phyloP scores from a whole-genome alignment of 345 rosid genomes.

The Excoecaria cochinchinensis region DNA sequence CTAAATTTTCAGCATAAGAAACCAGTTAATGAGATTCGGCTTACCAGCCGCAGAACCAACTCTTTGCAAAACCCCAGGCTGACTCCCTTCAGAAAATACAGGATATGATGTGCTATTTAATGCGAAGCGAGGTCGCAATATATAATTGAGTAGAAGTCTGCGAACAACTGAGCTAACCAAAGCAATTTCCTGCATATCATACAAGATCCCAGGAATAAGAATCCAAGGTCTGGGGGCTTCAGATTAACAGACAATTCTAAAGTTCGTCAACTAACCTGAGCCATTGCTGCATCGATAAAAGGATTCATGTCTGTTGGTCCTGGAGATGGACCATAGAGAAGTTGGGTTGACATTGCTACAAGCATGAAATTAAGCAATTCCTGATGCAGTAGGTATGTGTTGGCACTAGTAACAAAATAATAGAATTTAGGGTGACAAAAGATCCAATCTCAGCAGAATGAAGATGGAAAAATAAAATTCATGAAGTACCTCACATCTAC shows the following conservation, averaged over 20 bases:
- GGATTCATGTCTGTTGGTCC: constrained; percentile 76
- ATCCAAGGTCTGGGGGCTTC: constrained; percentile 1
- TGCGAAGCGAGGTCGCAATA: constrained; percentile 48
- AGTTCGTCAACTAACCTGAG: constrained; percentile 54
- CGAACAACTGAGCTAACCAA: constrained; percentile 63
- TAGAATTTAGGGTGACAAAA: constrained; percentile 28
- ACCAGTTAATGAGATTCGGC: neutral
- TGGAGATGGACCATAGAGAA: constrained; percentile 70
- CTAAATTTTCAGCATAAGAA: neutral
- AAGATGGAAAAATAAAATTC: constrained; percentile 3
- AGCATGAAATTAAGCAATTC: constrained; percentile 90
- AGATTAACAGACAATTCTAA: constrained; percentile 9
- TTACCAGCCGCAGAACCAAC: constrained; percentile 91
- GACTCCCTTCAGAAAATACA: constrained; percentile 48
- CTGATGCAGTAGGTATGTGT: constrained; percentile 73
- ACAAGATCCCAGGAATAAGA: constrained; percentile 7
- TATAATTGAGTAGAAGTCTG: constrained; percentile 67
- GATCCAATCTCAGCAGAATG: constrained; percentile 3
- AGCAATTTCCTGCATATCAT: constrained; percentile 60
- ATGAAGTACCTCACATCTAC: constrained; percentile 70
- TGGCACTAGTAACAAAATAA: constrained; percentile 60
- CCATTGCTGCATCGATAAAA: constrained; percentile 83
- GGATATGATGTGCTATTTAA: constrained; percentile 48
- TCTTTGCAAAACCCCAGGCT: constrained; percentile 84
- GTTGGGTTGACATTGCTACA: constrained; percentile 89